Evolutionary conservation across 805 yeast species (phyloP), one percentile per base, ranked within the genome.

Genomic region (Torulaspora quercuum): DNA sequence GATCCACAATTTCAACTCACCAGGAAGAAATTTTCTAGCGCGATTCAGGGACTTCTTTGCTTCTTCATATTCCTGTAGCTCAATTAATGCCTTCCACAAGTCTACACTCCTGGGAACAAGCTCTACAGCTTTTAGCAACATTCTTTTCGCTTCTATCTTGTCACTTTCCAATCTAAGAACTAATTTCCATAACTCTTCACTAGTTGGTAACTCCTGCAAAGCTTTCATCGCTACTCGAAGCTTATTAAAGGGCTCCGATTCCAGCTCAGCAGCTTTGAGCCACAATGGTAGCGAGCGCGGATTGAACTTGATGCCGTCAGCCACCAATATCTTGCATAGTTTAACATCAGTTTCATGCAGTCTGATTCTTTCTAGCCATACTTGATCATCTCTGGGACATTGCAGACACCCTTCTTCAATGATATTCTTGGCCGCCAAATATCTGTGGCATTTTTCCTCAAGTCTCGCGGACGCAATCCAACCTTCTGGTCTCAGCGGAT

Each of bases 401-500:
- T 65, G 65, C 4, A 64, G 66, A 51, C 95, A 83, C 2, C 95
- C 98, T 53, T 84, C 77, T n/a, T 67, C 68, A 5, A 88, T 80
- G 10, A 83, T 43, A 14, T 61, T 61, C 35, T 73, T 72, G 0
- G 97, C 96, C 9, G 59, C 59, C 4, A 62, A 62, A 36, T 67
- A 65, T 34, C 76, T 78, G 28, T 70, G 69, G 1, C 80, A 81
- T 29, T 70, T 72, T 46, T 76, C 82, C 53, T 90, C 97, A 7
- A 87, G 55, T 30, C 86, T 63, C 0, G 95, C 94, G 31, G 87
- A 75, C 0, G 94, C 86, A 14, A 90, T 82, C 95, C 95, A 90
- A 4, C 82, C 84, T 31, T 75, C 74, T 0, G 95, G 74, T 40
- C 78, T 80, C 26, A 64, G 60, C 0, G 97, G 95, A 49, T 85